A percentile compares a stretch with the other conserved stretches of the same genome.
phyloP scores from a whole-genome alignment of 371 early-diverging fungal species.

The Choanephora cucurbitarum region DNA sequence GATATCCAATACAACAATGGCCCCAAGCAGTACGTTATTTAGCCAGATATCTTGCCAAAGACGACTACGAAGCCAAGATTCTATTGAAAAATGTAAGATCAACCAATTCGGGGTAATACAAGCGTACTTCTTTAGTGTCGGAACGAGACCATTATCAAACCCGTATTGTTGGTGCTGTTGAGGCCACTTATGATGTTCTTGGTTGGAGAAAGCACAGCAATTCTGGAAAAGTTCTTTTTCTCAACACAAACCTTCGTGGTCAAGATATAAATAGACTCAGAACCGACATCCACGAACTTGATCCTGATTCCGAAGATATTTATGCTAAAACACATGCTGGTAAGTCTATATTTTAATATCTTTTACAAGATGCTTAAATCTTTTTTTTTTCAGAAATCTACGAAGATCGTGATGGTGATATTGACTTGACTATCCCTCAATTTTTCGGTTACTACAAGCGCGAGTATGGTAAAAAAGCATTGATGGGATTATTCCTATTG shows the following conservation, averaged over 20 bases:
- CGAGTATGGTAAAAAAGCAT: background rate
- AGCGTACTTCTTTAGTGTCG: background rate
- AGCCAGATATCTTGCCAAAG: slow-evolving; percentile 11
- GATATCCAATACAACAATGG: slow-evolving; percentile 15
- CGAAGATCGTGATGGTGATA: background rate
- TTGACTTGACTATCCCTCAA: background rate
- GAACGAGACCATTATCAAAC: background rate
- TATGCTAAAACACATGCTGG: background rate
- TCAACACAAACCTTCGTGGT: background rate
- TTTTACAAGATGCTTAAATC: background rate
- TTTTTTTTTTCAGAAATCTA: background rate
- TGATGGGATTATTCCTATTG: background rate
- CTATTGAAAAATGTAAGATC: background rate
- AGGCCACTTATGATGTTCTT: slow-evolving; percentile 5
- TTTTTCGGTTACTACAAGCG: background rate
- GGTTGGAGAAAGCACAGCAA: slow-evolving; percentile 1
- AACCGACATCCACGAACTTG: background rate
- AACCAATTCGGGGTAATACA: background rate
- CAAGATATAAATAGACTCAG: background rate
- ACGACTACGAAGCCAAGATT: background rate
- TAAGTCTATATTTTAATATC: background rate
- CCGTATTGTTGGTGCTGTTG: slow-evolving; percentile 5
- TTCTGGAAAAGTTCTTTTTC: background rate
- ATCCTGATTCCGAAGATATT: background rate
- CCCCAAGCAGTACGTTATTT: slow-evolving; percentile 1